Evolutionary conservation across 2,329 filamentous ascomycete genomes (phyloP).

Genomic region (Penicillium sp.): DNA sequence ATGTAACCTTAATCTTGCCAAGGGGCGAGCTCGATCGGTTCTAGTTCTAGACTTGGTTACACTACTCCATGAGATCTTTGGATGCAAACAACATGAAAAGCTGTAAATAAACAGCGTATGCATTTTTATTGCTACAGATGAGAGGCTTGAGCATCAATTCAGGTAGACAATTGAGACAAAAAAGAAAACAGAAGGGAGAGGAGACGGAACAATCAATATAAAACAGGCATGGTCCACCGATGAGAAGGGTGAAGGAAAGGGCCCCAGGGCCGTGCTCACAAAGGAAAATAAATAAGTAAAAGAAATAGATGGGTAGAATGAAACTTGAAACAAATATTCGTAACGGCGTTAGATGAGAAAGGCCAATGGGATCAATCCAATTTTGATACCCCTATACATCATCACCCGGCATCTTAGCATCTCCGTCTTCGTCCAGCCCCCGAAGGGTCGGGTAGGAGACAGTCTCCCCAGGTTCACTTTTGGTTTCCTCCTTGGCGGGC

Average conservation of each 20-base stretch:
- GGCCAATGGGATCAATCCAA: background rate
- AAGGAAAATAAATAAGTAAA: slow-evolving; percentile 9
- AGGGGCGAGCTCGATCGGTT: background rate
- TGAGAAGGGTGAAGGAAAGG: background rate
- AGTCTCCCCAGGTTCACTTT: slow-evolving; percentile 26
- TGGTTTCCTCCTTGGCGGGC: slow-evolving; percentile 34
- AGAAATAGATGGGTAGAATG: slow-evolving; percentile 3
- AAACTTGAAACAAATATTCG: slow-evolving; percentile 16
- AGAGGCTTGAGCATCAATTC: background rate
- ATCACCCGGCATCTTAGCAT: slow-evolving; percentile 37
- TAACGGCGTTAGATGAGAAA: slow-evolving; percentile 19
- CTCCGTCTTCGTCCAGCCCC: slow-evolving; percentile 36
- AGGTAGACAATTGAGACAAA: background rate
- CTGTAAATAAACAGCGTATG: slow-evolving; percentile 21
- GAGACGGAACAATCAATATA: background rate
- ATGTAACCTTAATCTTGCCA: slow-evolving; percentile 16
- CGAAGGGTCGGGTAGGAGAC: slow-evolving; percentile 36
- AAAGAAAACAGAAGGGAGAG: slow-evolving; percentile 1
- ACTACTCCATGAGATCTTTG: background rate
- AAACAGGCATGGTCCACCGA: background rate
- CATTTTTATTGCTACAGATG: slow-evolving; percentile 21
- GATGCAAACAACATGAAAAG: slow-evolving; percentile 22
- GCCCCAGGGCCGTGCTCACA: slow-evolving; percentile 1
- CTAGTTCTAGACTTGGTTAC: background rate
- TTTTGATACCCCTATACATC: slow-evolving; percentile 1